Evolutionary conservation across 805 yeast species (phyloP).

Genomic region (Yamadazyma sp.): DNA sequence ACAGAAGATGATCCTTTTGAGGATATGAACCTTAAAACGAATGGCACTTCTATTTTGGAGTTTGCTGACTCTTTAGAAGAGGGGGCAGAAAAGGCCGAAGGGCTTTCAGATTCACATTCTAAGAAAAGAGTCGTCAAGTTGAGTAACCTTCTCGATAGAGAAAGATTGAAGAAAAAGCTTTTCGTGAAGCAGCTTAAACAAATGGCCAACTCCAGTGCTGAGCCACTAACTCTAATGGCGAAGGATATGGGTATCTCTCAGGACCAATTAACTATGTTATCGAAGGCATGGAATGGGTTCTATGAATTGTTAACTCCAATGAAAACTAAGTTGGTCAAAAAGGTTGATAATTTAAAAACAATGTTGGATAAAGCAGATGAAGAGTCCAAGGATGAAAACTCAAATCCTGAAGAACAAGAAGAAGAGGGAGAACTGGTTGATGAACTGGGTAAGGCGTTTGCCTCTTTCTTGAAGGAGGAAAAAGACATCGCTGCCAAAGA

Average conservation of each 20-base stretch:
- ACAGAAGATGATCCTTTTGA: slow-evolving; percentile 7
- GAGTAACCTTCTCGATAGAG: slow-evolving; percentile 3
- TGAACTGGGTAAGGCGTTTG: too few species aligned
- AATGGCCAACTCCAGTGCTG: slow-evolving; percentile 7
- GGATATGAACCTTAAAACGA: slow-evolving; percentile 5
- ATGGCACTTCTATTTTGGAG: slow-evolving; percentile 5
- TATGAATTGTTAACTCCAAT: slow-evolving; percentile 10
- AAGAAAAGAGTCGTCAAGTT: background rate
- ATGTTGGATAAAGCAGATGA: background rate
- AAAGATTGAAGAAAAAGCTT: slow-evolving; percentile 7
- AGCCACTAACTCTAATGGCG: slow-evolving; percentile 6
- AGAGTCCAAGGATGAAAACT: background rate
- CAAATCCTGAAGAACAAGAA: background rate
- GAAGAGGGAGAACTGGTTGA: too few species aligned
- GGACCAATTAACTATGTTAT: background rate
- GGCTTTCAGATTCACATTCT: background rate
- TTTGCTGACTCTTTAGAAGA: background rate
- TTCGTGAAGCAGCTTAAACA: slow-evolving; percentile 2
- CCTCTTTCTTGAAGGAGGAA: too few species aligned
- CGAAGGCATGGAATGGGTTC: slow-evolving; percentile 6
- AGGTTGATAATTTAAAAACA: too few species aligned
- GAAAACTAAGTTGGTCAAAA: too few species aligned
- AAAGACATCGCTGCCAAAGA: too few species aligned
- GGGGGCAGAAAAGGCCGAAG: background rate
- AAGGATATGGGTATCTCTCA: background rate